Evolutionary conservation across 176 grass and related monocot genomes (phyloP), one percentile per base, ranked within the genome.

Genomic region (Puya raimondii): DNA sequence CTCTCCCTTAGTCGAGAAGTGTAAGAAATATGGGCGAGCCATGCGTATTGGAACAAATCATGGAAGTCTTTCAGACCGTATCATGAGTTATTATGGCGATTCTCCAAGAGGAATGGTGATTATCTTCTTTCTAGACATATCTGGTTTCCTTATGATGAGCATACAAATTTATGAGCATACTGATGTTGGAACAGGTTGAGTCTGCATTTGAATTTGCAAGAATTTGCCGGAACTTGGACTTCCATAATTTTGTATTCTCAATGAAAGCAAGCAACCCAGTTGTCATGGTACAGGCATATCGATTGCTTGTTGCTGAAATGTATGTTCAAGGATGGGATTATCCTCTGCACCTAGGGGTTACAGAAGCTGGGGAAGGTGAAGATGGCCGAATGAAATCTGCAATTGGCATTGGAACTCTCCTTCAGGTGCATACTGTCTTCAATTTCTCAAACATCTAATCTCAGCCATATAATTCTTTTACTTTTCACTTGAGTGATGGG

Each of bases 241-340:
- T 84, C 78, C 94, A 93, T 70, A 99, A 99, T 64, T 93, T 99
- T 71, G 94, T 99, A 64, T 99, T 99, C 88, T 99, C 94, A 23
- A 99, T 99, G 94, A 99, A 99, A 83, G 94, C 94, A 58, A 93
- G 89, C 73, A 99, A 99, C 69, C 94, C 94, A 64, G 94, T 99
- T 66, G 52, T 99, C 64, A 99, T 99, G 94, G 94, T 99, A 22
- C 94, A 99, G 85, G 94, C 94, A 57, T 99, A 99, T 74, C 79
- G 94, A 49, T 66, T 99, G 72, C 86, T 99, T 74, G 90, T 99
- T 53, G 90, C 94, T 11, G 90, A 99, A 77, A 99, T 99, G 94
- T 91, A 93, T 80, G 91, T 86, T 71, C 87, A 88, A 29, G 94
- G 94, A 65, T 99, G 94, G 94, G 90, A 99, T 79, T 99, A 99